phyloP scores from a whole-genome alignment of 2,329 filamentous ascomycete genomes.

The Monilinia fructicola region DNA sequence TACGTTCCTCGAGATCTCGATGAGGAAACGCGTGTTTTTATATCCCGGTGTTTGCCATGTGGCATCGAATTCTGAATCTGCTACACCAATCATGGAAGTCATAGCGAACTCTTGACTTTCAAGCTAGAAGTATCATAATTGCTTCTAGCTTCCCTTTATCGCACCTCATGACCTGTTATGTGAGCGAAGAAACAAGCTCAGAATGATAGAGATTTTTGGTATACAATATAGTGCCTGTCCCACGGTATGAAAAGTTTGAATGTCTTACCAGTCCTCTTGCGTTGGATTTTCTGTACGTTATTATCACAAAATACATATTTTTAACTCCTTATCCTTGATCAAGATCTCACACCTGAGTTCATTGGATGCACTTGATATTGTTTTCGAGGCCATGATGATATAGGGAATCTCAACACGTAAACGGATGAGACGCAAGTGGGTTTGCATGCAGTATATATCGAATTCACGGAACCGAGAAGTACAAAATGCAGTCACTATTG shows the following conservation, averaged over 20 bases:
- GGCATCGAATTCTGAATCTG: background rate
- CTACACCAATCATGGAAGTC: background rate
- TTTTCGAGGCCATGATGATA: slow-evolving; percentile 8
- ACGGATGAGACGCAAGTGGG: background rate
- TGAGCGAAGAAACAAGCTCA: slow-evolving; percentile 2
- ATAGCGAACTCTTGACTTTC: background rate
- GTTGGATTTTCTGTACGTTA: background rate
- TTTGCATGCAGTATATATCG: background rate
- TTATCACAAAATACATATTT: background rate
- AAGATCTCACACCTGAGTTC: background rate
- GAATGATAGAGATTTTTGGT: background rate
- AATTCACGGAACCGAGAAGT: background rate
- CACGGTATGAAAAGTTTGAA: background rate
- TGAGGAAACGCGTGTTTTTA: background rate
- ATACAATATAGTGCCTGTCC: background rate
- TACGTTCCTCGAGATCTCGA: background rate
- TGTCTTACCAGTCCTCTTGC: background rate
- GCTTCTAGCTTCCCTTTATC: slow-evolving; percentile 6
- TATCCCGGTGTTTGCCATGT: background rate
- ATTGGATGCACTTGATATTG: background rate
- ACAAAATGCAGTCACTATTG: slow-evolving; percentile 21
- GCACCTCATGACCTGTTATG: background rate
- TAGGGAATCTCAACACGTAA: background rate
- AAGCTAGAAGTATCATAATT: slow-evolving; percentile 15
- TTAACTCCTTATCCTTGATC: background rate